Evolutionary conservation across 768 basidiomycete genomes (phyloP).

Genomic region (Mycena crocata): DNA sequence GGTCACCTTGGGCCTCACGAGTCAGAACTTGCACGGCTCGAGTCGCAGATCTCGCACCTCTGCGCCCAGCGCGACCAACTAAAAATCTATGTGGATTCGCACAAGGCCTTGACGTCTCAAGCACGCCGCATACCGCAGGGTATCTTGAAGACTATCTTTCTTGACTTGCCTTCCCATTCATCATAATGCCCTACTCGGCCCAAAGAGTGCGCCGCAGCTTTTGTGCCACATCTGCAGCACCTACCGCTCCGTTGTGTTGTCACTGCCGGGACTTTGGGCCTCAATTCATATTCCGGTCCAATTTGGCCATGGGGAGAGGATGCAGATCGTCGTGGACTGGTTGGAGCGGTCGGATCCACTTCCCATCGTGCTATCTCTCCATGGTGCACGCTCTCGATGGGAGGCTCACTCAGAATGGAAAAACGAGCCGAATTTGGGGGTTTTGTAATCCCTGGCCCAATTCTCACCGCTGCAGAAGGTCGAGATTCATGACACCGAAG

Average conservation of each 20-base stretch:
- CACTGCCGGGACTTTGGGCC: not conserved
- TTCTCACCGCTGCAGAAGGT: no score
- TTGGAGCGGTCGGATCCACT: no score
- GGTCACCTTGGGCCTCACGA: not conserved
- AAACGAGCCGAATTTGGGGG: no score
- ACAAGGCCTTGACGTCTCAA: slow-evolving; percentile 24
- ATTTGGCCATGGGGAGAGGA: no score
- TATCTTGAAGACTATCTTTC: slow-evolving; percentile 9
- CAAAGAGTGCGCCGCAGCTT: not conserved
- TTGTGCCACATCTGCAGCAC: slow-evolving; percentile 7
- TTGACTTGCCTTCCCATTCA: slow-evolving; percentile 2
- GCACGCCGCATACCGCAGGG: not conserved
- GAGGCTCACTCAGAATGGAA: no score
- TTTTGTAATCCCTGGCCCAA: no score
- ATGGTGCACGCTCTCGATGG: no score
- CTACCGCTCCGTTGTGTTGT: not conserved
- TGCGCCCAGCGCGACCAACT: not conserved
- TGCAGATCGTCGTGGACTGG: no score
- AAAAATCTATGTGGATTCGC: not conserved
- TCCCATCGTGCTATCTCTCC: no score
- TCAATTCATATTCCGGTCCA: not conserved
- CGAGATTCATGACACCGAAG: no score
- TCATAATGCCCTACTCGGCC: not conserved
- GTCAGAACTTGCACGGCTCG: not conserved
- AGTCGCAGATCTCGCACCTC: not conserved